These are phyloP conservation scores for Pleurozium schreberi DNA, from an alignment of 225 moss, liverwort and hornwort species.

Conservation along the genomic window DNA sequence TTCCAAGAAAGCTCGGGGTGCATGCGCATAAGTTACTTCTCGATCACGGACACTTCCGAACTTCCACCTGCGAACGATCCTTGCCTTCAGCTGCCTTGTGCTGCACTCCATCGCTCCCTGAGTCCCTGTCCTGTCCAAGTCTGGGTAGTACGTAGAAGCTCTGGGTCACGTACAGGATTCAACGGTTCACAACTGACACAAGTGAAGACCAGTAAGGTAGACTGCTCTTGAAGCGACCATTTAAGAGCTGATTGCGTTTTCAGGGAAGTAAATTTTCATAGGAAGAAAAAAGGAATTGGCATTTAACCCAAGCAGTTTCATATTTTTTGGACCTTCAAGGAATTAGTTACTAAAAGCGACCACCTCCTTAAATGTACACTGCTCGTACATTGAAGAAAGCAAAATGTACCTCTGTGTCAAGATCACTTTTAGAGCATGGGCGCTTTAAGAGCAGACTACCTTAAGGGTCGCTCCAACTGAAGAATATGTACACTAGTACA, in stretches of 20 bases:
- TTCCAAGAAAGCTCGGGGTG: background rate
- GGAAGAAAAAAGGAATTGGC: too few relatives aligned
- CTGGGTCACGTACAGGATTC: background rate
- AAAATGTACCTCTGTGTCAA: too few relatives aligned
- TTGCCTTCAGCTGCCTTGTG: background rate
- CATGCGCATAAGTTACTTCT: background rate
- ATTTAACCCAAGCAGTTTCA: too few relatives aligned
- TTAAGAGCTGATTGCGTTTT: too few relatives aligned
- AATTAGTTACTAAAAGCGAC: too few relatives aligned
- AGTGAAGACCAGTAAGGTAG: too few relatives aligned
- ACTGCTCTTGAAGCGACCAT: too few relatives aligned
- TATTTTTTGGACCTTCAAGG: too few relatives aligned
- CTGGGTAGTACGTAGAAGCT: background rate
- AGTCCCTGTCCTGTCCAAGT: background rate
- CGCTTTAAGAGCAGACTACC: background rate
- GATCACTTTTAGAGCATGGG: too few relatives aligned
- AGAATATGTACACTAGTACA: background rate
- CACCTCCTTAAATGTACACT: too few relatives aligned
- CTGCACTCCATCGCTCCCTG: background rate
- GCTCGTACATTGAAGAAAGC: too few relatives aligned
- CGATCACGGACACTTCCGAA: background rate
- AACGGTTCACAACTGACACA: background rate
- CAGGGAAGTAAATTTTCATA: too few relatives aligned
- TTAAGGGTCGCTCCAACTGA: background rate
- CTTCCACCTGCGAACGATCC: background rate